Evolutionary conservation across 2,329 filamentous ascomycete species (phyloP).

Genomic region (Diaporthe sp.): DNA sequence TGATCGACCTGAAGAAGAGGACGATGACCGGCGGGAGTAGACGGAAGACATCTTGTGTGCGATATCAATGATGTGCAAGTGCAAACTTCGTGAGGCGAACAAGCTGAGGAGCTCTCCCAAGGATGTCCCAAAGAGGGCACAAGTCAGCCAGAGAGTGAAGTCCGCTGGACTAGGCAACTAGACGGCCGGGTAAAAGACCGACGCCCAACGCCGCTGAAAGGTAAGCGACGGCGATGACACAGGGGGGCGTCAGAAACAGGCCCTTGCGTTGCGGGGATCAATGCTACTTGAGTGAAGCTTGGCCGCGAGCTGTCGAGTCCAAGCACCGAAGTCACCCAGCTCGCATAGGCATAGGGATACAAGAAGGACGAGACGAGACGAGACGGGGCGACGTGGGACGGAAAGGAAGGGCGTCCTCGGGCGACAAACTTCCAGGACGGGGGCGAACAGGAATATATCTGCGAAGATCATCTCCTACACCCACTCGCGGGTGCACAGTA

Average conservation of each 20-base stretch:
- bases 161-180: background rate
- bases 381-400: slow-evolving; percentile 33
- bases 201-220: slow-evolving; percentile 1
- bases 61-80: slow-evolving; percentile 3
- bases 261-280: slow-evolving; percentile 10
- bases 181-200: background rate
- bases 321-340: slow-evolving; percentile 10
- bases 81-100: background rate
- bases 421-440: slow-evolving; percentile 14
- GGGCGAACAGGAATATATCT: slow-evolving; percentile 37
- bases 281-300: slow-evolving; percentile 13
- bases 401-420: slow-evolving; percentile 19
- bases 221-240: slow-evolving; percentile 25
- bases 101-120: background rate
- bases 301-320: background rate
- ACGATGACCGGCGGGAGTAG: slow-evolving; percentile 38
- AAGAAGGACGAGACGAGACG: slow-evolving; percentile 15
- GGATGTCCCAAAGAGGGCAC: background rate
- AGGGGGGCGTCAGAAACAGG: background rate
- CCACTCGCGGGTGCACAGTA: slow-evolving; percentile 8
- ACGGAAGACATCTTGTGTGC: slow-evolving; percentile 33
- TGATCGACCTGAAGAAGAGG: slow-evolving; percentile 34
- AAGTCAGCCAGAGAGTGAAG: background rate
- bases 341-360: slow-evolving; percentile 6
- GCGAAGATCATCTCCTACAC: slow-evolving; percentile 27